Base-by-base conservation (phyloP, 2,329 filamentous ascomycete species). In the Cordyceps militaris region DNA sequence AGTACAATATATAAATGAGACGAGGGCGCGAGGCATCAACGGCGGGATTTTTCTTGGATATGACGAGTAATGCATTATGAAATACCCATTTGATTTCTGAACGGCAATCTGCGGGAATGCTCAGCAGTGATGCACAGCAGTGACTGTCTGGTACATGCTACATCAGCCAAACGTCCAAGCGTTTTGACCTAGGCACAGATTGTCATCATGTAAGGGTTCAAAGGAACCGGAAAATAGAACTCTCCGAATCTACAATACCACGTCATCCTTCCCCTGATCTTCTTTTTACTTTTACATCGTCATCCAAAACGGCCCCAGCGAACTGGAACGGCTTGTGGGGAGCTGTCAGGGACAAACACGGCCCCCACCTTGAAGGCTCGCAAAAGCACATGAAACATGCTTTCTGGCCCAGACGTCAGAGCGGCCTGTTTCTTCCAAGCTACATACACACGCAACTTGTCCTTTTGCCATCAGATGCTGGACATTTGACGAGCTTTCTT, bases 391-490 rank as follows among this genome's bases (percentile, higher is more conserved):
- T 42, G 38, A 42, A 42, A 42, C 38, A n/a, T 11, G n/a, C 38
- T 23, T 24, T 43, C n/a, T 21, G 5, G 14, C 13, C 52, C 43
- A 32, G 32, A 48, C 55, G 16, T 51, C 52, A 47, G 42, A 47
- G 42, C 43, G 42, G 14, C 28, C 9, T 23, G 9, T 32, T 16
- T 30, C 44, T 30, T 32, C 24, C 23, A 46, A 14, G 21, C 28
- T 14, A 32, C 28, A 32, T n/a, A n/a, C n/a, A 32, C 24, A 10
- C 14, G 16, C 30, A n/a, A 44, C 42, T 19, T 43, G 21, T 53
- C 21, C 36, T 50, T n/a, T 14, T 23, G 26, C 26, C 19, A 40
- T 60, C 58, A 49, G 56, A 60, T 61, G 60, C 60, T 59, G 60
- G 60, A 43, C 60, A 61, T 60, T 60, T 59, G 55, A 60, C 28